Base-by-base conservation (phyloP, 345 rosid genomes). In the Euphorbia peplus region DNA sequence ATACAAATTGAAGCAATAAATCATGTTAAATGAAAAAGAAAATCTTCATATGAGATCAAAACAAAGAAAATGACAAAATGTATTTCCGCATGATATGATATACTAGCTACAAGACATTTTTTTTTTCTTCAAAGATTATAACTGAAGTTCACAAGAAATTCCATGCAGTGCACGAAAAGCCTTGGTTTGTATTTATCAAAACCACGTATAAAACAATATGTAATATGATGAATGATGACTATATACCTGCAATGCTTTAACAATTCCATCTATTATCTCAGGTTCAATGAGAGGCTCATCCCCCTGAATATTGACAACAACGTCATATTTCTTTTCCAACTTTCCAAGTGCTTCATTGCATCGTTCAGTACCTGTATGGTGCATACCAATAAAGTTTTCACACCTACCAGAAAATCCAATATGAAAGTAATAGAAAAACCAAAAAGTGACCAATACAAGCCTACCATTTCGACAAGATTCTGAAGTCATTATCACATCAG, bases 241-340 rank as follows among this genome's bases (percentile, higher is more conserved):
- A 67, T 19, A 60, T 37, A 90, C 99, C 92, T 95, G 99, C 77
- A 95, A 78, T 51, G 98, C 95, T 81, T 80, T 88, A 60, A 95
- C 99, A 57, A 95, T 84, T 68, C 99, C 97, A 66, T 95, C 96
- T 48, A 88, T 91, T 70, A 90, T 91, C 81, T 91, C 99, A 21
- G 98, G 99, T 66, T 95, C 97, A 63, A 88, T 87, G 44, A 91
- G 96, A 64, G 96, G 98, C 79, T 95, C 99, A 66, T 91, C 99
- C 1, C 98, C 98, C 76, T 95, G 97, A 78, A 95, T 95, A 70
- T 95, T 91, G 66, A 95, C 97, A 46, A 90, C 97, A 46, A 91
- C 84, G 55, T 95, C 98, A 72, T 88, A 91, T 80, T 86, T 88
- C 77, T 91, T 91, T 72, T 79, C 92, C 28, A 95, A 76, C 85